Evolutionary conservation across 2,329 filamentous ascomycete species (phyloP), one percentile per base, ranked within the genome.

Genomic region (Arthrocladium fulminans): DNA sequence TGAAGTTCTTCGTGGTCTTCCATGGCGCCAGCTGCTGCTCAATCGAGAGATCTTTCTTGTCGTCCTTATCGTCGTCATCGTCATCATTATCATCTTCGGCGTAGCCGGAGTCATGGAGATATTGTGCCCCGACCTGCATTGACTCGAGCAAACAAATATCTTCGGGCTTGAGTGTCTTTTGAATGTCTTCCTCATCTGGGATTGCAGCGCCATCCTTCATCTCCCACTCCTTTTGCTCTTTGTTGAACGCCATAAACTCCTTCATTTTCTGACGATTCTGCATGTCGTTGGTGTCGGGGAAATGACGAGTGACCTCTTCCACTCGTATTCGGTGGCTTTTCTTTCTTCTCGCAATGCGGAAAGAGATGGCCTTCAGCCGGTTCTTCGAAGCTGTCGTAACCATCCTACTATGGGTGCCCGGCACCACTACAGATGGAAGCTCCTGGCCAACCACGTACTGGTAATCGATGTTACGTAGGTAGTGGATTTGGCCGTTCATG

Each of bases 351-450:
- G 94, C 86, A 63, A 95, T 81, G 44, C 92, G 85, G 65, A 88
- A 96, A 0, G 88, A 86, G 32, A 98, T 81, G 83, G 96, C 96
- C 71, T 92, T 95, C 66, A 98, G 82, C 29, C 92, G 81, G 66
- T 92, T 94, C 72, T 98, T 98, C 29, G 87, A 84, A n/a, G 90
- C 88, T 49, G 94, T 95, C 0, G 92, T 98, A 24, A 97, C 90
- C 65, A 92, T 94, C 52, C 92, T 79, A 30, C 88, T 94, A 63
- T 97, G 89, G 2, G 89, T 90, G 0, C 89, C 89, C 2, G 92
- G 92, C 3, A 98, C 85, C 60, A 97, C 89, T 24, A 90, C 81
- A 0, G 86, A 88, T 1, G 92, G 92, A 61, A 97, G 88, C 48
- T 90, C 84, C 63, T 98, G 92, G 5, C 92, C 92, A 20, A 95